Conservation (phyloP, 2,329 filamentous ascomycete genomes). For the Apiospora kogelbergensis region DNA sequence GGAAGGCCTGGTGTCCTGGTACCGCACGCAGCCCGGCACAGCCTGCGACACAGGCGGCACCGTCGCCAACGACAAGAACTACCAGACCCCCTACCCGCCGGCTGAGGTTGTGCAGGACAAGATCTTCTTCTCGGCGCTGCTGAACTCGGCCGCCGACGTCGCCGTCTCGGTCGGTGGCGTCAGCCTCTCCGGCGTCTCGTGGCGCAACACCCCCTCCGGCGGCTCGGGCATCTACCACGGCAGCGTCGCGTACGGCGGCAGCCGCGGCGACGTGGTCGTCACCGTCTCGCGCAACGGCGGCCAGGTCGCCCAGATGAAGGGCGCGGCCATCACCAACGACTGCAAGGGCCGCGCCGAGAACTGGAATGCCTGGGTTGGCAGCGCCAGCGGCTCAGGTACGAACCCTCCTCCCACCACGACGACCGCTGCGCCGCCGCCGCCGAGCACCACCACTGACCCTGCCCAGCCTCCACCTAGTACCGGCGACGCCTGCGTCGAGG, state of each 20-base stretch:
- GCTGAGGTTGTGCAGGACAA: background rate
- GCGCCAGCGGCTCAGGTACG: background rate
- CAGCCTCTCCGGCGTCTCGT: background rate
- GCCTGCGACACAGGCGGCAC: background rate
- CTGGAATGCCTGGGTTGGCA: slow-evolving; percentile 38
- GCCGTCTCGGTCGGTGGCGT: background rate
- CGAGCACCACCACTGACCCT: background rate
- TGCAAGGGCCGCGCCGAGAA: slow-evolving; percentile 31
- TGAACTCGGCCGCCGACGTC: background rate
- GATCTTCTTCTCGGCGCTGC: slow-evolving; percentile 5
- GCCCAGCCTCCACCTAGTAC: slow-evolving; percentile 10
- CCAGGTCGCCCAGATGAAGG: slow-evolving; percentile 24
- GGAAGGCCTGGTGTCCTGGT: slow-evolving; percentile 43
- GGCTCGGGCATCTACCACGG: background rate
- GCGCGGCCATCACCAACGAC: slow-evolving; percentile 22
- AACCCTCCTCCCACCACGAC: background rate
- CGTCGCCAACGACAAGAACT: background rate
- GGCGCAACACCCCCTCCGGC: slow-evolving; percentile 2
- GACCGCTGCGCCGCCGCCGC: background rate
- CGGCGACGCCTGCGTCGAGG: slow-evolving; percentile 24
- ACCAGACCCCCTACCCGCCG: background rate
- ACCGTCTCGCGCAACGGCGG: slow-evolving; percentile 18
- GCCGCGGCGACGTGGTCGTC: background rate
- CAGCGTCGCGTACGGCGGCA: background rate
- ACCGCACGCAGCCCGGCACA: slow-evolving; percentile 26